Conservation (phyloP, 192 early-diverging fungal species). For the Obelidium mucronatum region DNA sequence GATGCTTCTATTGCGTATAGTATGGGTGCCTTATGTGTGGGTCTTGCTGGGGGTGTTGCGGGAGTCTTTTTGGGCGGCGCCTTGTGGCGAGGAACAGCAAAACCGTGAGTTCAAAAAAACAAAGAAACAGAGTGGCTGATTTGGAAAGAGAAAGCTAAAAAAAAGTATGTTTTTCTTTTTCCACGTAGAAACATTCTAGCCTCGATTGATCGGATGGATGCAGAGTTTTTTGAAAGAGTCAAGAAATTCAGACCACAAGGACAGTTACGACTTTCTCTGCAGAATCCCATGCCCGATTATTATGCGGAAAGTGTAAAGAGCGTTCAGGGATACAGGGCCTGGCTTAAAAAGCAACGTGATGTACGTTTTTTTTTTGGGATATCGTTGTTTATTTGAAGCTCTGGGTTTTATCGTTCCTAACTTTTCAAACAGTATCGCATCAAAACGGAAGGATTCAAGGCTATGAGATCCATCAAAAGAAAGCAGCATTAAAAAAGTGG, state of each 20-base stretch:
- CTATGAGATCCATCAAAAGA: conserved; percentile 27
- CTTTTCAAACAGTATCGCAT: conserved; percentile 10
- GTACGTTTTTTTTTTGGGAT: not conserved
- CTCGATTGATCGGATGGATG: conserved; percentile 35
- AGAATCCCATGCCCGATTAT: conserved; percentile 77
- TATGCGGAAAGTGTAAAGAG: conserved; percentile 93
- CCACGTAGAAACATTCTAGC: conserved; percentile 20
- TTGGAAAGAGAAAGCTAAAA: not conserved
- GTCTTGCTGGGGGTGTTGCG: conserved; percentile 16
- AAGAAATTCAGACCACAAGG: conserved; percentile 46
- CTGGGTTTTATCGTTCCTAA: not conserved
- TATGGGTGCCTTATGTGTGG: conserved; percentile 45
- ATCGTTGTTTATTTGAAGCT: no score
- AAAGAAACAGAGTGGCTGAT: not conserved
- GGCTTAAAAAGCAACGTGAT: conserved; percentile 82
- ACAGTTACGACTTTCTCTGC: conserved; percentile 53
- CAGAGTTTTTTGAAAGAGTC: conserved; percentile 55
- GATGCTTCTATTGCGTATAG: conserved; percentile 49
- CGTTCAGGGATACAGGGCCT: conserved; percentile 80
- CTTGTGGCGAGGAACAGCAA: conserved; percentile 46
- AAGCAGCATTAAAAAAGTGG: not conserved
- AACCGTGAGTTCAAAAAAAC: conserved; percentile 26
- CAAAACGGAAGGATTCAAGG: conserved; percentile 33
- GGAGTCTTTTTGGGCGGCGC: conserved; percentile 41
- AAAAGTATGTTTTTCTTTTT: no score